Conservation (phyloP, 2,329 filamentous ascomycete genomes). For the Aspergillus fumigatiaffinis region DNA sequence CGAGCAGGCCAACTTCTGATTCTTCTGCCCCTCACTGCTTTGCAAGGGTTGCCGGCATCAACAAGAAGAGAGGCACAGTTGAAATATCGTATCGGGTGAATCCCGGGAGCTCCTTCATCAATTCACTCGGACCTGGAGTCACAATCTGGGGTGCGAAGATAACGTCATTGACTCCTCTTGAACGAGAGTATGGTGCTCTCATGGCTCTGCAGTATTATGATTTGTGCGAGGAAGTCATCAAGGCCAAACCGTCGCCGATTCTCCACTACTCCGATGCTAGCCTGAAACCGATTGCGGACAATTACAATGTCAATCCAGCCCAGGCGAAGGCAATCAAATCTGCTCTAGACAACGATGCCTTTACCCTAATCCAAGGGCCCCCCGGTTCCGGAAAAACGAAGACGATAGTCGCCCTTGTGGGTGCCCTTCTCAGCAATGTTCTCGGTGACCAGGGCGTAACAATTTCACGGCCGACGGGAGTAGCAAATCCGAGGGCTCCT, state of each 20-base stretch:
- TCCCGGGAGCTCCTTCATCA: constrained; percentile 59
- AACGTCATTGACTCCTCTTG: constrained; percentile 88
- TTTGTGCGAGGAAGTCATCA: constrained; percentile 85
- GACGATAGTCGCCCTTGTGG: constrained; percentile 94
- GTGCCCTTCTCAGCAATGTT: constrained; percentile 67
- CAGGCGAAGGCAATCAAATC: constrained; percentile 91
- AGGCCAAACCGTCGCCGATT: constrained; percentile 84
- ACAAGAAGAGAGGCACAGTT: constrained; percentile 72
- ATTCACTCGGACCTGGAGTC: constrained; percentile 63
- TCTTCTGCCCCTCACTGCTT: constrained; percentile 72
- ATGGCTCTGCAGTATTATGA: constrained; percentile 94
- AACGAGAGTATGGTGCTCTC: constrained; percentile 90
- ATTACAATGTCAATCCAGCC: constrained; percentile 80
- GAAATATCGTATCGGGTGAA: constrained; percentile 86
- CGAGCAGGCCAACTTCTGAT: constrained; percentile 64
- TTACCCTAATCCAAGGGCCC: constrained; percentile 92
- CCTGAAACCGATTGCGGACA: constrained; percentile 64
- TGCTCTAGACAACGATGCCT: constrained; percentile 91
- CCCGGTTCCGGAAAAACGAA: constrained; percentile 98
- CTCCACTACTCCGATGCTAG: constrained; percentile 74
- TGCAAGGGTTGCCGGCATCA: constrained; percentile 75
- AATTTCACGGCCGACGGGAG: constrained; percentile 42
- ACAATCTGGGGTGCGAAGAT: constrained; percentile 75
- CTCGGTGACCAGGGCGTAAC: constrained; percentile 49
- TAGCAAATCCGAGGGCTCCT: constrained; percentile 31